These are phyloP conservation scores for Geum urbanum DNA, from an alignment of 306 rosid genomes.

Conservation along the genomic window DNA sequence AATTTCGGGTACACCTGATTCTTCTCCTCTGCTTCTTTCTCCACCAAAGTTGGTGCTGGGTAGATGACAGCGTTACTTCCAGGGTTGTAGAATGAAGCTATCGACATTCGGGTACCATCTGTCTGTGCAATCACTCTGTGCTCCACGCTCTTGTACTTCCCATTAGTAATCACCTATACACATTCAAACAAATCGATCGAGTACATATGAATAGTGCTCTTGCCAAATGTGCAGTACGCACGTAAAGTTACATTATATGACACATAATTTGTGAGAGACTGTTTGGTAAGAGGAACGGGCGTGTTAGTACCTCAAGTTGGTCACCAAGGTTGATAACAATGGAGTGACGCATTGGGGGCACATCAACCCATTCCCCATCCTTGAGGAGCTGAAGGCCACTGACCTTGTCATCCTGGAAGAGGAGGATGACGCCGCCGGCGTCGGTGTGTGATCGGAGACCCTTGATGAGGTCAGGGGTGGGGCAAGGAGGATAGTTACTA, in stretches of 20 bases:
- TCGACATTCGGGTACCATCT: slow-evolving; percentile 73
- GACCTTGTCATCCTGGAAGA: slow-evolving; percentile 86
- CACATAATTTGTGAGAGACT: neutral
- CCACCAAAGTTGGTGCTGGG: slow-evolving; percentile 71
- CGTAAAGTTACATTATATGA: neutral
- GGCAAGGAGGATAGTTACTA: slow-evolving; percentile 87
- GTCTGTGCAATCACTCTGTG: slow-evolving; percentile 85
- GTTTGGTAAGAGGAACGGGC: neutral
- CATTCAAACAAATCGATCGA: neutral
- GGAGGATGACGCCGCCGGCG: slow-evolving; percentile 84
- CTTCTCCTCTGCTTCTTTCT: slow-evolving; percentile 57
- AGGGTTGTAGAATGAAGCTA: slow-evolving; percentile 93
- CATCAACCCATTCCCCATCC: slow-evolving; percentile 76
- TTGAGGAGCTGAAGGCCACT: slow-evolving; percentile 85
- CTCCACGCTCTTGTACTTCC: slow-evolving; percentile 82
- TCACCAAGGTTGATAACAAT: slow-evolving; percentile 83
- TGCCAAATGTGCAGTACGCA: neutral
- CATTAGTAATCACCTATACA: slow-evolving; percentile 73
- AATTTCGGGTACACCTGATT: slow-evolving; percentile 75
- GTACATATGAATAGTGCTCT: too few relatives aligned
- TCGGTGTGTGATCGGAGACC: slow-evolving; percentile 95
- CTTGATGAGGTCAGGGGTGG: slow-evolving; percentile 73
- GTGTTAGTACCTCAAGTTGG: slow-evolving; percentile 68
- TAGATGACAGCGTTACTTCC: slow-evolving; percentile 80
- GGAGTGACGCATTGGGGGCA: slow-evolving; percentile 89